Percentiles rank a stretch among this genome's conserved stretches.
These are phyloP conservation scores for Fraxinus greggii DNA, from an alignment of 305 asterid species.

Conservation along the genomic window DNA sequence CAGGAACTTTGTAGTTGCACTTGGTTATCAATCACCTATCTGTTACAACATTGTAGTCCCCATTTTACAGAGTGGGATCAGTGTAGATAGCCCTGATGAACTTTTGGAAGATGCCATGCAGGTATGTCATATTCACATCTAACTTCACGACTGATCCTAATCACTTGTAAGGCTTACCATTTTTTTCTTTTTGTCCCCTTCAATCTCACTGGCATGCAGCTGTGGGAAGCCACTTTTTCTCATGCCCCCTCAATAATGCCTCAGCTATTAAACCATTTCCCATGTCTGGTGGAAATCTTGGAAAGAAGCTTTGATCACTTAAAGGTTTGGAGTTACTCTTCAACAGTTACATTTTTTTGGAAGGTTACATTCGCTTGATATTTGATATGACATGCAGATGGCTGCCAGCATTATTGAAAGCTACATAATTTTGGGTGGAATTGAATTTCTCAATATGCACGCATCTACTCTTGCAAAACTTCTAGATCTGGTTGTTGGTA, in stretches of 20 bases:
- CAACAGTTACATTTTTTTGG: constrained; percentile 14
- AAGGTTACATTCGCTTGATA: constrained; percentile 25
- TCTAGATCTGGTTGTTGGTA: constrained; percentile 83
- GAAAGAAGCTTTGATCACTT: constrained; percentile 88
- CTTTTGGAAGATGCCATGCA: constrained; percentile 93
- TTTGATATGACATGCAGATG: constrained; percentile 50
- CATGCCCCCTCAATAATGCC: constrained; percentile 86
- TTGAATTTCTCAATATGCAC: constrained; percentile 73
- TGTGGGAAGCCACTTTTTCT: constrained; percentile 93
- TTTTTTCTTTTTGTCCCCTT: constrained; percentile 7
- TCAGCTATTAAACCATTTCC: constrained; percentile 74
- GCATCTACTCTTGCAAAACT: constrained; percentile 69
- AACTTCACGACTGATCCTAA: constrained; percentile 6
- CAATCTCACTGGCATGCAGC: constrained; percentile 47
- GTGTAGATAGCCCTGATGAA: constrained; percentile 83
- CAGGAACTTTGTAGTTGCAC: constrained; percentile 83
- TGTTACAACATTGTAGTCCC: constrained; percentile 83
- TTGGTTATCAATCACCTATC: constrained; percentile 79
- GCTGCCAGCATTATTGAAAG: constrained; percentile 84
- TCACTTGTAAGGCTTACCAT: constrained; percentile 14
- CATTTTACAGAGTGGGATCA: constrained; percentile 63
- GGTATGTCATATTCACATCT: constrained; percentile 44
- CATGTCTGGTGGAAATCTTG: constrained; percentile 78
- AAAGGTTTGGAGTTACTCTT: constrained; percentile 44
- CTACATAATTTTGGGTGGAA: constrained; percentile 81